phyloP scores from a whole-genome alignment of 2,329 filamentous ascomycete species.

The Hymenoscyphus infarciens region DNA sequence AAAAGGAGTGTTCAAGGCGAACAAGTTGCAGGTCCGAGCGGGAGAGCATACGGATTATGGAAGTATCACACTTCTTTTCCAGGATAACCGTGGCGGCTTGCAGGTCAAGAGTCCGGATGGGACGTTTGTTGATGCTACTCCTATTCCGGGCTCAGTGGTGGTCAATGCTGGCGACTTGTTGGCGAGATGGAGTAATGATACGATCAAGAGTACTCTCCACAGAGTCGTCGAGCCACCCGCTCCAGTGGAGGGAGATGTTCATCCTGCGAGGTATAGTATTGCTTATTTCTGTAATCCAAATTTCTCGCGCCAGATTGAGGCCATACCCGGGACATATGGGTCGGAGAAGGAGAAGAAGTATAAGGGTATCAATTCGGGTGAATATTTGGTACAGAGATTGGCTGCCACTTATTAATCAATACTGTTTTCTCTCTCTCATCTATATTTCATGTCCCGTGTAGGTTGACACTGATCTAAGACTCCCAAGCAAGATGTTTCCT shows the following conservation, averaged over 20 bases:
- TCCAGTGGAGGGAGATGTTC: constrained; percentile 47
- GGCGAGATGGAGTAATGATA: constrained; percentile 85
- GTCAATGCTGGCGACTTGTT: constrained; percentile 87
- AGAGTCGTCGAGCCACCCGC: constrained; percentile 81
- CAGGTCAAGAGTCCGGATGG: constrained; percentile 66
- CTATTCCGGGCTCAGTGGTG: constrained; percentile 77
- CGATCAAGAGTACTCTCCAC: constrained; percentile 85
- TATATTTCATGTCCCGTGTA: too few species aligned
- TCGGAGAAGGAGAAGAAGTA: constrained; percentile 70
- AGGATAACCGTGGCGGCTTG: constrained; percentile 49
- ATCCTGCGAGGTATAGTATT: constrained; percentile 80
- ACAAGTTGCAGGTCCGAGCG: constrained; percentile 44
- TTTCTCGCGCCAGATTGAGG: constrained; percentile 58
- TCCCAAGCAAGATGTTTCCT: too few species aligned
- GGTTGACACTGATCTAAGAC: not conserved
- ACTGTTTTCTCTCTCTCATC: not conserved
- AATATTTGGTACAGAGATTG: constrained; percentile 77
- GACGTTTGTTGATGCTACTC: constrained; percentile 76
- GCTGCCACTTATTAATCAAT: constrained; percentile 62
- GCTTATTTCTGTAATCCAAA: constrained; percentile 78
- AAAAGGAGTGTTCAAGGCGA: constrained; percentile 49
- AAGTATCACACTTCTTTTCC: constrained; percentile 50
- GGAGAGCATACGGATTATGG: constrained; percentile 53
- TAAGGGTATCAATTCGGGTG: constrained; percentile 68
- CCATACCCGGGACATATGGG: constrained; percentile 60